A percentile compares a stretch with the other conserved stretches of the same genome.
Evolutionary conservation across 306 rosid species (phyloP).

Genomic region (Fragaria nilgerrensis): DNA sequence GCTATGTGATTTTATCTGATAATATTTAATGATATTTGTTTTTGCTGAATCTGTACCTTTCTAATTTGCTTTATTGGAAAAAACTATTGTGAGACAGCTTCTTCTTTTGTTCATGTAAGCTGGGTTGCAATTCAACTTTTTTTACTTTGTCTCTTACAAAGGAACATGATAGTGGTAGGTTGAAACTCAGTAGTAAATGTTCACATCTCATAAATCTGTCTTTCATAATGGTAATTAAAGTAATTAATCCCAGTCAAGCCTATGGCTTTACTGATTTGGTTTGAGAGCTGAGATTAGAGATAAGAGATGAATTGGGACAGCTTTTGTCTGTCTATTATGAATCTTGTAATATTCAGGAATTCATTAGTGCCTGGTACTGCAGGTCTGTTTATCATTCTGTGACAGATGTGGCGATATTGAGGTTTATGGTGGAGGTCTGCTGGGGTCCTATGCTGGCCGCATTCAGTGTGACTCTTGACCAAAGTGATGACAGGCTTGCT

Average conservation of each 20-base stretch:
- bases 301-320: constrained; percentile 1
- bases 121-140: constrained; percentile 1
- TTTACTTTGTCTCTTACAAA: neutral
- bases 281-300: neutral
- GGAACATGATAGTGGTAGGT: constrained; percentile 7
- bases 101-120: neutral
- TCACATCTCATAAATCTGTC: neutral
- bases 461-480: constrained; percentile 95
- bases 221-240: neutral
- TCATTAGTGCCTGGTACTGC: constrained; percentile 37
- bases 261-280: neutral
- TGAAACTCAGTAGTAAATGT: neutral
- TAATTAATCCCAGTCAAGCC: neutral
- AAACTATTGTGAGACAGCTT: neutral
- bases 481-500: constrained; percentile 93
- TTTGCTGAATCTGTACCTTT: neutral
- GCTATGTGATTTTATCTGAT: neutral
- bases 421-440: constrained; percentile 98
- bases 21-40: neutral
- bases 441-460: constrained; percentile 99
- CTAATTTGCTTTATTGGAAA: neutral
- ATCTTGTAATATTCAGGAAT: constrained; percentile 16
- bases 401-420: constrained; percentile 88
- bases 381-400: constrained; percentile 90
- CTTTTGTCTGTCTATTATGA: constrained; percentile 5